Evolutionary conservation across 306 rosid species (phyloP), one percentile per base, ranked within the genome.

Genomic region (Mimosa bimucronata): DNA sequence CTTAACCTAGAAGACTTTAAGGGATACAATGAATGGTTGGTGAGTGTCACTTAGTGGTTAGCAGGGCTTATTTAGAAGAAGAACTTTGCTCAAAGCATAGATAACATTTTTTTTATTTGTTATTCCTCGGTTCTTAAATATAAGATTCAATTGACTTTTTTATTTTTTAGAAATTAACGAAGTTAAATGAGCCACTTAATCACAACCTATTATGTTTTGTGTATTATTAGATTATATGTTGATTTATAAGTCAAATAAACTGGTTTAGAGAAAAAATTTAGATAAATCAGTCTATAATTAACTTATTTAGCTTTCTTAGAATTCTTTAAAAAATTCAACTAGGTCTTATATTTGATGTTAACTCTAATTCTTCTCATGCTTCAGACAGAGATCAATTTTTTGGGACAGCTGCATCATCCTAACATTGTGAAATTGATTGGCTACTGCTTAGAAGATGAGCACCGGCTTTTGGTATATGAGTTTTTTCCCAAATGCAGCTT

Each of bases 1-100:
- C 97, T 90, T 72, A 96, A 96, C 83, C 99, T 90, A 85, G 99
- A 96, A 79, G 92, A 97, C 83, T 78, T 86, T 2, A 97, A 91
- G 79, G 99, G 99, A 76, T 98, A 93, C 90, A 90, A 85, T 82
- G 99, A 96, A 82, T 96, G 98, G 99, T 67, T 96, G 98, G 99
- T 95, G 87, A 91, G 99, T 90, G 13, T 78, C 66, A 66, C 75
- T 77, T 72, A 19, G 70, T 7, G 42, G 50, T 79, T 78, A 29
- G 66, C 14, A 41, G 23, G 40, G n/a, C 46, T 68, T 81, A 69
- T 70, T 38, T 77, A 41, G 46, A 40, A 6, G 11, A 46, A 16
- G 60, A 73, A 66, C 70, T 76, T 76, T 48, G 68, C 48, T 64
- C 31, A 11, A 74, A 34, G 42, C 65, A n/a, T 79, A 37, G 74